These are phyloP conservation scores for Myxozyma mucilagina DNA, from an alignment of 805 yeast species.

Conservation along the genomic window DNA sequence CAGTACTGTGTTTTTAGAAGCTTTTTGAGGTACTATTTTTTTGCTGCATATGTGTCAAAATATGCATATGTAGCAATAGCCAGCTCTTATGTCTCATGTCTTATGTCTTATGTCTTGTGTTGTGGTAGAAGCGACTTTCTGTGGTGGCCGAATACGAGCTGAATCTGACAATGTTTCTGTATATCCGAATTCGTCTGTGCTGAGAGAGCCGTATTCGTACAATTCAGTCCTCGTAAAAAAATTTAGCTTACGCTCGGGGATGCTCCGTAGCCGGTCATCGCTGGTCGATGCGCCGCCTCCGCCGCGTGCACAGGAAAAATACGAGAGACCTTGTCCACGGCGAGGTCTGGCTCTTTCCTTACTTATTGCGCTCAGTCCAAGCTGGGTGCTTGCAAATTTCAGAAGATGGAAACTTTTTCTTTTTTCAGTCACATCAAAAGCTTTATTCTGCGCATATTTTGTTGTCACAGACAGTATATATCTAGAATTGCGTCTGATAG, in stretches of 20 bases:
- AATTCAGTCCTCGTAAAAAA: neutral
- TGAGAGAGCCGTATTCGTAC: neutral
- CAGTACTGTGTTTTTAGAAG: no score
- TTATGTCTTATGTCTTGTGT: no score
- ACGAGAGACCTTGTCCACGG: neutral
- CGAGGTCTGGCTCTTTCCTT: no score
- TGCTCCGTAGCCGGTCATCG: neutral
- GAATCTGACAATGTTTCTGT: neutral
- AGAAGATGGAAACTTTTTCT: no score
- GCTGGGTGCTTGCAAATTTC: neutral
- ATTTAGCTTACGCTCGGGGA: slow-evolving; percentile 2
- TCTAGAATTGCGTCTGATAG: neutral
- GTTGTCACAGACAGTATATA: neutral
- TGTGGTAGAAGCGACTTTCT: neutral
- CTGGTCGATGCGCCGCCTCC: neutral
- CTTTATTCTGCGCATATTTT: neutral
- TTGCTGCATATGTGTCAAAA: no score
- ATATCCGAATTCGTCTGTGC: no score
- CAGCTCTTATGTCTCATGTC: no score
- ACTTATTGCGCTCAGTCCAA: neutral
- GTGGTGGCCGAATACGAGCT: neutral
- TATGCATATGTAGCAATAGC: no score
- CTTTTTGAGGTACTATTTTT: no score
- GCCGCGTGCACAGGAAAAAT: neutral
- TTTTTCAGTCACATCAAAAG: no score